phyloP scores from a whole-genome alignment of 169 alveolate genomes.

The Theileria sp. region DNA sequence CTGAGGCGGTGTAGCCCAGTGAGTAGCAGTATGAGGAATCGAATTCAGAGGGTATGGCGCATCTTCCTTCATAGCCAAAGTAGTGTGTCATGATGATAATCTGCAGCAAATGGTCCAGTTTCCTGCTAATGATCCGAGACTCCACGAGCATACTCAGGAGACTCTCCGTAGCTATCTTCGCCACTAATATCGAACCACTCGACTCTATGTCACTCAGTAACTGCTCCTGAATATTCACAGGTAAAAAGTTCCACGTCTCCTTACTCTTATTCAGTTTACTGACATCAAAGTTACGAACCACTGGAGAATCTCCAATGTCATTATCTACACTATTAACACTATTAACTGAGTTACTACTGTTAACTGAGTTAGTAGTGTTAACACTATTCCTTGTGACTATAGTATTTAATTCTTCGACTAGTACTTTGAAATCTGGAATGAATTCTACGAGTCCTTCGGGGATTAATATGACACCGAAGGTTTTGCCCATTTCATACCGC shows the following conservation, averaged over 20 bases:
- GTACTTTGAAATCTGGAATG: slow-evolving; percentile 90
- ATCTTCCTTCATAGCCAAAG: slow-evolving; percentile 98
- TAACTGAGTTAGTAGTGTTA: no score
- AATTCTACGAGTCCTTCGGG: slow-evolving; percentile 98
- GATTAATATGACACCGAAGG: slow-evolving; percentile 92
- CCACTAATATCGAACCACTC: slow-evolving; percentile 97
- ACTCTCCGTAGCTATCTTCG: slow-evolving; percentile 98
- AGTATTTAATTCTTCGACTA: slow-evolving; percentile 88
- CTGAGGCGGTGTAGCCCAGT: slow-evolving; percentile 93
- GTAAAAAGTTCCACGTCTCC: slow-evolving; percentile 83
- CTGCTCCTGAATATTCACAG: slow-evolving; percentile 91
- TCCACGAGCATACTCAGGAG: slow-evolving; percentile 90
- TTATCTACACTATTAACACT: background rate
- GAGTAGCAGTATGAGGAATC: slow-evolving; percentile 97
- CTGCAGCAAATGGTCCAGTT: slow-evolving; percentile 65
- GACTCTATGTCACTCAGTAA: slow-evolving; percentile 97
- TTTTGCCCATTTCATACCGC: slow-evolving; percentile 86
- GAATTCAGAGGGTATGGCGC: slow-evolving; percentile 95
- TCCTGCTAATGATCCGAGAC: slow-evolving; percentile 60
- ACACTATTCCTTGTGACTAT: slow-evolving; percentile 41
- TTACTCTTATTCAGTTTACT: slow-evolving; percentile 63
- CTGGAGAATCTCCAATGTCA: background rate
- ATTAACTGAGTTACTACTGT: no score
- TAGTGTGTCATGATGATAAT: slow-evolving; percentile 85
- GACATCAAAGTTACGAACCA: slow-evolving; percentile 50